phyloP scores from a whole-genome alignment of 106 monocot genomes.

The Dactylorhiza incarnata region DNA sequence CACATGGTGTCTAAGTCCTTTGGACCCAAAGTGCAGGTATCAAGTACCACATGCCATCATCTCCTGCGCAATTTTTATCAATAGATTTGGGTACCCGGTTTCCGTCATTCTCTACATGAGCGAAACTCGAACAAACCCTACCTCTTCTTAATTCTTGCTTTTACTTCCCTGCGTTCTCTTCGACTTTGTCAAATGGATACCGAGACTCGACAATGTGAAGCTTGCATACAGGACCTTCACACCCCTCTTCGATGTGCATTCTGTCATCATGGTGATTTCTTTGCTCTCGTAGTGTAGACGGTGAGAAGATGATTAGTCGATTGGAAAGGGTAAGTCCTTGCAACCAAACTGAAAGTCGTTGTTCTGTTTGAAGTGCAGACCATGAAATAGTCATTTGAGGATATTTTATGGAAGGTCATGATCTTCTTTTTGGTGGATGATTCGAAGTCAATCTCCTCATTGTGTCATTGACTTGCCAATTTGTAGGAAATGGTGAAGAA shows the following conservation, averaged over 20 bases:
- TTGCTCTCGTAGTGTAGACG: conserved; percentile 76
- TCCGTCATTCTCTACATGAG: conserved; percentile 60
- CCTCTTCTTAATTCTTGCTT: conserved; percentile 27
- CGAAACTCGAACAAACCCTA: conserved; percentile 57
- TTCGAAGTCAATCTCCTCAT: conserved; percentile 20
- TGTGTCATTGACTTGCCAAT: conserved; percentile 29
- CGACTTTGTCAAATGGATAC: conserved; percentile 34
- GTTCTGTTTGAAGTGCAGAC: conserved; percentile 58
- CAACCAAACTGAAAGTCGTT: conserved; percentile 63
- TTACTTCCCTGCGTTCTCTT: conserved; percentile 31
- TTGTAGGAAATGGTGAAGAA: conserved; percentile 60
- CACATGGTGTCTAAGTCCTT: conserved; percentile 75
- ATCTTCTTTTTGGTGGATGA: conserved; percentile 38
- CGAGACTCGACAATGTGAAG: conserved; percentile 68
- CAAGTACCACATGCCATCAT: conserved; percentile 70
- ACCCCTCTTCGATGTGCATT: conserved; percentile 31
- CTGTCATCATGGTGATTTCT: conserved; percentile 35
- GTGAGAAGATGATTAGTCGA: conserved; percentile 42
- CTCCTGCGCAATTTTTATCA: conserved; percentile 67
- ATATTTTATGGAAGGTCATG: conserved; percentile 45
- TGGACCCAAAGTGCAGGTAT: conserved; percentile 54
- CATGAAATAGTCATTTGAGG: conserved; percentile 52
- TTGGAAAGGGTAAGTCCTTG: conserved; percentile 59
- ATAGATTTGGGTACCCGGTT: conserved; percentile 59
- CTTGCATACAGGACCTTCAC: conserved; percentile 39